A percentile compares a stretch with the other conserved stretches of the same genome.
These are phyloP conservation scores for Hyphopichia buzzinii DNA, from an alignment of 1,139 yeast species.

Conservation along the genomic window DNA sequence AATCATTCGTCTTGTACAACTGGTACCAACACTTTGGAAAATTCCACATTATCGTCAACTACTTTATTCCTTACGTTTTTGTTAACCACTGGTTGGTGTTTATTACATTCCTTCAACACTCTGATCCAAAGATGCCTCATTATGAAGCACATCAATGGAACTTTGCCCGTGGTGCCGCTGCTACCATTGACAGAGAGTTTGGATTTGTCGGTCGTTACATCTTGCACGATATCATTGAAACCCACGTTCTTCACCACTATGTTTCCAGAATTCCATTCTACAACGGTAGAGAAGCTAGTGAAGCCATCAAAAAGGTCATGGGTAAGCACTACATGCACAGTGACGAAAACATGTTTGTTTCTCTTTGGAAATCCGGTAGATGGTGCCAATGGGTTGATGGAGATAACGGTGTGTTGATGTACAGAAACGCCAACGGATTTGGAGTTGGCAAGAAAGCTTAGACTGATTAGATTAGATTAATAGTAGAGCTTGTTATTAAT, in stretches of 20 bases:
- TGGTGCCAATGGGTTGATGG: constrained; percentile 61
- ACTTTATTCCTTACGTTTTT: constrained; percentile 55
- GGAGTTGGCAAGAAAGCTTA: constrained; percentile 39
- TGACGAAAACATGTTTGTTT: constrained; percentile 57
- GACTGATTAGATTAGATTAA: too few species aligned
- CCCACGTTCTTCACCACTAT: constrained; percentile 63
- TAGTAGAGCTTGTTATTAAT: constrained; percentile 2
- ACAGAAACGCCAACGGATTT: constrained; percentile 51
- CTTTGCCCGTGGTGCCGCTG: constrained; percentile 67
- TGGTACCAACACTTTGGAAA: constrained; percentile 49
- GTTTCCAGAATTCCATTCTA: constrained; percentile 63
- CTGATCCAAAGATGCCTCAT: constrained; percentile 59
- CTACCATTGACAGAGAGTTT: constrained; percentile 60
- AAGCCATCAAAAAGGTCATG: constrained; percentile 58
- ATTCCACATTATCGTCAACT: constrained; percentile 48
- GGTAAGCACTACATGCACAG: constrained; percentile 53
- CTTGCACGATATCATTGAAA: constrained; percentile 64
- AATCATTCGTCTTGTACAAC: constrained; percentile 40
- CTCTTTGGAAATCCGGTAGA: constrained; percentile 57
- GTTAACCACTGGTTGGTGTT: constrained; percentile 67
- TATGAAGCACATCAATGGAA: constrained; percentile 58
- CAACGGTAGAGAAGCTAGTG: constrained; percentile 60
- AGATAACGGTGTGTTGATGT: constrained; percentile 59
- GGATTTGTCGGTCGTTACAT: constrained; percentile 58
- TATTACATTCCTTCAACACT: constrained; percentile 60